Conservation (phyloP, 225 moss, liverwort and hornwort genomes). For the Polytrichum commune region DNA sequence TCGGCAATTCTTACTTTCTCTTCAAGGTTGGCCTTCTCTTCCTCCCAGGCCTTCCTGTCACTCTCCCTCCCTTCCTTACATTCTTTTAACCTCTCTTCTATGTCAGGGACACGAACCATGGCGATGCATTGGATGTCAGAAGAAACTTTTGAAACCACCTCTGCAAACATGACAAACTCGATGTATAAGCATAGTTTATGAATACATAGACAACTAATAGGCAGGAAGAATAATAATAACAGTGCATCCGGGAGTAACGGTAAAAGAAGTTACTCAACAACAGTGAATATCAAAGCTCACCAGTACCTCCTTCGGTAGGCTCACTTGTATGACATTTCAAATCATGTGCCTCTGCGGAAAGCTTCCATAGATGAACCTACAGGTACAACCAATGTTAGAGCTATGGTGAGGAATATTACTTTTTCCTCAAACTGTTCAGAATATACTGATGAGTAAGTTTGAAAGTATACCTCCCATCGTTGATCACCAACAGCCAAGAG, state of each 20-base stretch:
- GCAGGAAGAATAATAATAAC: too few species aligned
- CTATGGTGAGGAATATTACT: too few species aligned
- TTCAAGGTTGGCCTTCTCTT: slow-evolving; percentile 16
- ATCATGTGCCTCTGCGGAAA: slow-evolving; percentile 48
- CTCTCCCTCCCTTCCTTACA: slow-evolving; percentile 9
- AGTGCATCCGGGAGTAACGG: too few species aligned
- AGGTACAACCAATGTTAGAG: slow-evolving; percentile 6
- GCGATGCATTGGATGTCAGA: slow-evolving; percentile 70
- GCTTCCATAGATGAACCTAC: slow-evolving; percentile 64
- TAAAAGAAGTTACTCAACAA: too few species aligned
- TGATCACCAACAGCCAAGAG: slow-evolving; percentile 73
- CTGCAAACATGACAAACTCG: slow-evolving; percentile 31
- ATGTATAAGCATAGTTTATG: too few species aligned
- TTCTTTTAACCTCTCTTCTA: slow-evolving; percentile 22
- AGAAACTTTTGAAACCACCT: slow-evolving; percentile 44
- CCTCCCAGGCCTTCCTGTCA: slow-evolving; percentile 26
- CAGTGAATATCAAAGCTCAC: slow-evolving; percentile 24
- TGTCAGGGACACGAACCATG: too few species aligned
- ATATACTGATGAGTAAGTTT: neutral
- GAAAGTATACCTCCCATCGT: slow-evolving; percentile 65
- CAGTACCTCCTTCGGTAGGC: slow-evolving; percentile 39
- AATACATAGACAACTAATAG: too few species aligned
- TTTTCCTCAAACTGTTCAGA: neutral
- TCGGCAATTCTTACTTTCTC: slow-evolving; percentile 19
- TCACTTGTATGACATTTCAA: slow-evolving; percentile 52